Conservation (phyloP, 805 yeast species). For the Isabelozyma gotoi region DNA sequence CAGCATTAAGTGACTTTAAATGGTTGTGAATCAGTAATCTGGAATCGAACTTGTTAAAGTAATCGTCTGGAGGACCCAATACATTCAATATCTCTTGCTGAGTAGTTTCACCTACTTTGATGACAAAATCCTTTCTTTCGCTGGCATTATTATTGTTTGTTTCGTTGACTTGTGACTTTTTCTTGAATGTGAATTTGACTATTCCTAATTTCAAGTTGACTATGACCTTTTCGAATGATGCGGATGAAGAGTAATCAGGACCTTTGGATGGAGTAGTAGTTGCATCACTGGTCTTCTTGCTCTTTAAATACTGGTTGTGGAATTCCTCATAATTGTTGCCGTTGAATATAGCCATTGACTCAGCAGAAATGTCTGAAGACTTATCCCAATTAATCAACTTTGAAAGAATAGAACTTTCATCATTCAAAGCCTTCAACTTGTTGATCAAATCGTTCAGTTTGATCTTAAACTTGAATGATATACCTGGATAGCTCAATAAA, state of each 20-base stretch:
- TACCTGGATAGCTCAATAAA: slow-evolving; percentile 55
- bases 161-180: background rate
- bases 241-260: background rate
- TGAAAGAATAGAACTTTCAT: slow-evolving; percentile 24
- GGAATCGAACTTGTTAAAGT: slow-evolving; percentile 45
- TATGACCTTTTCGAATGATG: slow-evolving; percentile 9
- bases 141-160: slow-evolving; percentile 1
- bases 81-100: slow-evolving; percentile 48
- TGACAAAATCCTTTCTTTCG: slow-evolving; percentile 6
- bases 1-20: slow-evolving; percentile 7
- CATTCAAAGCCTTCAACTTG: slow-evolving; percentile 6
- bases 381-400: slow-evolving; percentile 31
- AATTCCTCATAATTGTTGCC: slow-evolving; percentile 37
- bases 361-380: slow-evolving; percentile 33
- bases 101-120: slow-evolving; percentile 42
- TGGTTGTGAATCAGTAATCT: slow-evolving; percentile 42
- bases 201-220: slow-evolving; percentile 20
- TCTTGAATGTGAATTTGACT: slow-evolving; percentile 17
- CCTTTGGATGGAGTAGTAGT: slow-evolving; percentile 1
- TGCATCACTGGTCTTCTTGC: slow-evolving; percentile 1
- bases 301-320: slow-evolving; percentile 2
- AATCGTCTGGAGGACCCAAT: slow-evolving; percentile 60
- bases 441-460: slow-evolving; percentile 15
- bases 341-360: slow-evolving; percentile 37
- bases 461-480: slow-evolving; percentile 48